Evolutionary conservation across 192 early-diverging fungal genomes (phyloP), one percentile per base, ranked within the genome.

Genomic region (Podila minutissima): DNA sequence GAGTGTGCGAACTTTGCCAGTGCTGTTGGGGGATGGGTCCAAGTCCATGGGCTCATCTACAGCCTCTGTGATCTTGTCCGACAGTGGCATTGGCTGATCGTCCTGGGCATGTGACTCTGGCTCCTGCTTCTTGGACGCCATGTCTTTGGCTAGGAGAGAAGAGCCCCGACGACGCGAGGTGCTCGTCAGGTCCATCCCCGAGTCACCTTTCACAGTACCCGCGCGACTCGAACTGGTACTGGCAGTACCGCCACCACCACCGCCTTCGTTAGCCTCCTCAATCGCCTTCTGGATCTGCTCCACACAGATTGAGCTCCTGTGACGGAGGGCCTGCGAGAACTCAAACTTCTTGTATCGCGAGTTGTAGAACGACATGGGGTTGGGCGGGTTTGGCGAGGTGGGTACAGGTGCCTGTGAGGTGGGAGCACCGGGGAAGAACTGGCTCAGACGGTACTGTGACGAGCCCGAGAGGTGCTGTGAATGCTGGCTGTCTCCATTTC

Each of bases 341-440:
- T 84, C 83, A 46, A 82, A 84, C 64, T 84, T 84, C 63, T 84
- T 84, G 58, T 82, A 84, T 20, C 71, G 68, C 26, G 75, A 71
- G 41, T 72, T 79, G n/a, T 79, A 79, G 32, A 79, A 79, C 13
- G 64, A 57, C 59, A 67, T 26, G 15, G 75, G 69, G 51, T 67
- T 79, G 4, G 69, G 20, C 1, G 26, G 28, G 7, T 26, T 26
- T 5, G 59, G 20, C 64, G 12, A 62, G 22, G 20, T 69, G 65
- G 38, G 61, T 68, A 4, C 63, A 59, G 3, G 69, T 68, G 29
- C 48, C 49, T 24, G 53, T 20, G 10, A 37, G 35, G 10, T 26
- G 17, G 13, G 59, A 4, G 61, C 37, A n/a, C 48, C 66, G 22
- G 35, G 41, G 48, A 73, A 69, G 17, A 81, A 17, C 41, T 81